Base-by-base conservation (phyloP, 371 early-diverging fungal genomes). In the Circinella minor region DNA sequence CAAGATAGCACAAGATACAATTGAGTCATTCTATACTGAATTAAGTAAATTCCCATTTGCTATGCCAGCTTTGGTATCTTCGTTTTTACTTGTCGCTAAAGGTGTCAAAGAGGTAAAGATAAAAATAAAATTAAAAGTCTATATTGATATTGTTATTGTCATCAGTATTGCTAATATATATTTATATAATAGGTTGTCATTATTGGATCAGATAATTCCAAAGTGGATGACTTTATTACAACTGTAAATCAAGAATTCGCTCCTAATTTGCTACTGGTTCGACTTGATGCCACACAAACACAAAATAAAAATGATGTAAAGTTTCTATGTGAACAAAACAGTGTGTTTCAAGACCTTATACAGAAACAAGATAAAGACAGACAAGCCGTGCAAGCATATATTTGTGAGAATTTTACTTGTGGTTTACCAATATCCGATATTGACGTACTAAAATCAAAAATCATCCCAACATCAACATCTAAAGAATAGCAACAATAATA, bases 321-420 rank as follows among this genome's bases (percentile, higher is more conserved):
- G 6, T 85, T 77, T 51, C 49, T 84, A 37, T 67, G 66, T 15
- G 49, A 66, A 36, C 71, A 72, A 11, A 82, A 83, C 55, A 65
- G 65, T 14, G 57, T 74, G 4, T 69, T 80, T 27, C 69, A 63
- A 59, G 66, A 75, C 37, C 74, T 82, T 20, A 62, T 70, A 55
- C 37, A 71, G 37, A 10, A 47, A 47, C 39, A 54, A 68, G 55
- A 64, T 4, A 48, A 43, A n/a, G 57, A 59, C 15, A 55, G 66
- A 47, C 66, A 71, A 10, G 39, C 38, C 6, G 54, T 15, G 2
- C 14, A n/a, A 15, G 61, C 69, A 18, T 80, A 78, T 61, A 77
- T 86, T 36, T 86, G 86, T 48, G 82, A 84, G 57, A 80, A 86
- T 38, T 86, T 86, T 63, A 73, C 83, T 3, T 86, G 86, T 65